Conservation (phyloP, 352 stramenopile species). For the Pythium rhizo-oryzae region DNA sequence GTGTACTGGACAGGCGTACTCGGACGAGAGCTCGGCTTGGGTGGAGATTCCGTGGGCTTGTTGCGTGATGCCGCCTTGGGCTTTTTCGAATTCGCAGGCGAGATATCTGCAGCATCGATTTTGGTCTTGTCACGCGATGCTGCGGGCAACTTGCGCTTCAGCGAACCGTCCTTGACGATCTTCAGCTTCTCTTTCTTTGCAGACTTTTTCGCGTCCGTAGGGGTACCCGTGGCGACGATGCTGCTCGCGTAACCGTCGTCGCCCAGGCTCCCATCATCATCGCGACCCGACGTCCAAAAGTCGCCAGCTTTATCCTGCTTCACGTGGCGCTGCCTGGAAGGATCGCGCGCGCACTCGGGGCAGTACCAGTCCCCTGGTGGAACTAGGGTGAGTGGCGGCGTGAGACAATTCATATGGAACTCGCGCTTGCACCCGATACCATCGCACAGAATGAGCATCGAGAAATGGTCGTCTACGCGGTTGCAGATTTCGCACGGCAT, state of each 20-base stretch:
- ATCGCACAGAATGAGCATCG: conserved; percentile 84
- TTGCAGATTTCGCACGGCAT: conserved; percentile 83
- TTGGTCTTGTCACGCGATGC: conserved; percentile 41
- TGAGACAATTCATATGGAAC: conserved; percentile 88
- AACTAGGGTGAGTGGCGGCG: conserved; percentile 58
- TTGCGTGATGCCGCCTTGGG: conserved; percentile 28
- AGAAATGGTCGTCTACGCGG: conserved; percentile 80
- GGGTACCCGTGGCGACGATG: neutral
- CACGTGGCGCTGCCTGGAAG: conserved; percentile 33
- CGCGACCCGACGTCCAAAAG: conserved; percentile 11
- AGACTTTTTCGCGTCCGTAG: conserved; percentile 32
- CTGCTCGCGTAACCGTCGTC: conserved; percentile 12
- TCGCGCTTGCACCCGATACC: conserved; percentile 79
- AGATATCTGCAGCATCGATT: conserved; percentile 12
- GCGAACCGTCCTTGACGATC: conserved; percentile 38
- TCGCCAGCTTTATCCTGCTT: conserved; percentile 23
- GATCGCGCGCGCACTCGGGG: conserved; percentile 58
- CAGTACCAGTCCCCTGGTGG: conserved; percentile 82
- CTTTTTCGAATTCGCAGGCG: conserved; percentile 45
- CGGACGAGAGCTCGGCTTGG: conserved; percentile 30
- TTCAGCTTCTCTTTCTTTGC: conserved; percentile 68
- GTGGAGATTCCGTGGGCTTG: conserved; percentile 31
- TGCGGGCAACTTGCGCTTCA: conserved; percentile 62
- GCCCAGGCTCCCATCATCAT: conserved; percentile 12
- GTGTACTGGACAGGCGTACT: conserved; percentile 26